Conservation (phyloP, 495 filamentous ascomycete species). For the Podospora anserina region DNA sequence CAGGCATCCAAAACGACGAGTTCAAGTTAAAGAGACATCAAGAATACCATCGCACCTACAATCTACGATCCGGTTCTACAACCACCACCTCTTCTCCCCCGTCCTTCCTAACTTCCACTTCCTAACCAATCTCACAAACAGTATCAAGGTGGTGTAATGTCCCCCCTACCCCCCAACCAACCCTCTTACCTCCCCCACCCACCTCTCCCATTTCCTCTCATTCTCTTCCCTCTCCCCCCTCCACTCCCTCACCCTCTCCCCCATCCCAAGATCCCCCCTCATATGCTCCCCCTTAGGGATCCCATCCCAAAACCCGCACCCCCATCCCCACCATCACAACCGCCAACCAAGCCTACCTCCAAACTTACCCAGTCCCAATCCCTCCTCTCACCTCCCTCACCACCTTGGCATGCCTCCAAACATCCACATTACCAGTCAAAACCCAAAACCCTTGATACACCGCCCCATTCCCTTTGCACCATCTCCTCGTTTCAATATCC, state of each 20-base stretch:
- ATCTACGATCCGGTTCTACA: too few species aligned
- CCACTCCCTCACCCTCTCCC: constrained; percentile 50
- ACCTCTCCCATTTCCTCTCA: constrained; percentile 44
- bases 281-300: constrained; percentile 63
- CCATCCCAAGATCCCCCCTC: constrained; percentile 59
- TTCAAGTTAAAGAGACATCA: too few species aligned
- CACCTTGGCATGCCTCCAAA: constrained; percentile 49
- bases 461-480: constrained; percentile 58
- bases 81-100: too few species aligned
- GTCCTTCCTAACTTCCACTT: too few species aligned
- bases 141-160: too few species aligned
- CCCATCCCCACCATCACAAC: constrained; percentile 60
- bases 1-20: too few species aligned
- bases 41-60: too few species aligned
- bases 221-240: constrained; percentile 37
- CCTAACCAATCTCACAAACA: background rate
- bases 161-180: constrained; percentile 6
- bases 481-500: constrained; percentile 59
- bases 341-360: constrained; percentile 61
- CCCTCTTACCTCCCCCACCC: constrained; percentile 45
- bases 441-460: constrained; percentile 80
- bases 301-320: constrained; percentile 65
- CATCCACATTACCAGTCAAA: constrained; percentile 62
- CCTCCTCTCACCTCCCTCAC: constrained; percentile 52
- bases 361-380: constrained; percentile 42